A percentile compares a stretch with the other conserved stretches of the same genome.
Evolutionary conservation across 495 filamentous ascomycete species (phyloP).

Genomic region (Aspergillus egyptiacus): DNA sequence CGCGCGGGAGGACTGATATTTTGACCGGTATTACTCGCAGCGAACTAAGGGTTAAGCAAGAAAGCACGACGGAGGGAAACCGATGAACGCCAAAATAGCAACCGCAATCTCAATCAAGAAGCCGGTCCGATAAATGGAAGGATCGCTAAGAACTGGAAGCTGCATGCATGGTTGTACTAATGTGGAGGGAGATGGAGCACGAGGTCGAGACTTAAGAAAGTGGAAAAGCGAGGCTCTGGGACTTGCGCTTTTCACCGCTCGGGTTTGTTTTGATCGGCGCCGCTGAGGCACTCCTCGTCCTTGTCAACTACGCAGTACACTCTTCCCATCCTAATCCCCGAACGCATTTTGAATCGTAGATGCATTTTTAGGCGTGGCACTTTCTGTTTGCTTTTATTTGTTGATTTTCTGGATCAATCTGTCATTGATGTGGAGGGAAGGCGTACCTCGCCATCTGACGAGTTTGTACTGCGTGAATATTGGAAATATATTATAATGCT

Average conservation of each 20-base stretch:
- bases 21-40: neutral
- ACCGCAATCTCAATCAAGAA: neutral
- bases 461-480: too few relatives aligned
- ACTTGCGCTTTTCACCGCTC: constrained; percentile 11
- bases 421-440: too few relatives aligned
- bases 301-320: neutral
- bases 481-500: too few relatives aligned
- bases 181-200: neutral
- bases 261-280: constrained; percentile 13
- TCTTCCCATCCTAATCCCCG: neutral
- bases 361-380: neutral
- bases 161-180: constrained; percentile 2
- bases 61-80: neutral
- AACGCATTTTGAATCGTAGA: neutral
- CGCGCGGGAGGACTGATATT: neutral
- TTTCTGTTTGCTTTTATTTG: neutral
- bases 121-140: neutral
- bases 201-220: neutral
- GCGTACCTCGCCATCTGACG: neutral
- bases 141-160: constrained; percentile 3
- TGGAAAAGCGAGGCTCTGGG: neutral
- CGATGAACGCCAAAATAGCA: neutral
- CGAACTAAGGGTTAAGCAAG: neutral
- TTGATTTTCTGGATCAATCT: neutral
- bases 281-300: constrained; percentile 8